Evolutionary conservation across 2,329 filamentous ascomycete species (phyloP), one percentile per base, ranked within the genome.

Genomic region (Aspergillus fijiensis): DNA sequence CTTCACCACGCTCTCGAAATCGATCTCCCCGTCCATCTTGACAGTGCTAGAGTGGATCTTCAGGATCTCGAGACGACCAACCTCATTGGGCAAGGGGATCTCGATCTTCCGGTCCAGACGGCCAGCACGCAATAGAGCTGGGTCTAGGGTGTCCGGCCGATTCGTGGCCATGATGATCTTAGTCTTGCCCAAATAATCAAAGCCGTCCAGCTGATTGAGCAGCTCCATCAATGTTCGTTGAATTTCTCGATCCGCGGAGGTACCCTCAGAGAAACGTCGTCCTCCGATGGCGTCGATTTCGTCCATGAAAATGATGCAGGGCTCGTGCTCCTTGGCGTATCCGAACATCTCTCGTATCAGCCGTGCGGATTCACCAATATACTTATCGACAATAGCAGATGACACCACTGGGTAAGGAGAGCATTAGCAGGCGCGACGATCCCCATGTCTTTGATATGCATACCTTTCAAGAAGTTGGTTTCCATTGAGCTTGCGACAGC

Each of bases 131-230:
- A 99, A 84, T 70, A 99, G 82, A 1, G 94, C 94, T 35, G 94
- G 94, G 74, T 99, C 94, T 52, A 99, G 86, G 0, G 94, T 98
- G 77, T 98, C 94, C 14, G 94, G 95, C 79, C 95, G 85, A 83
- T 99, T 99, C 61, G 95, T 98, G 86, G 71, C 95, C 96, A 99
- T 99, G 81, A 99, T 99, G 76, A 99, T 99, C 84, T 99, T 99
- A 58, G 95, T 99, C 84, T 99, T 97, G 69, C 96, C 95, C 42
- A 99, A 85, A 80, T 99, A 99, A 80, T 99, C 95, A 82, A 99
- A 99, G 68, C 96, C 95, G 76, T 99, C 95, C 57, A 99, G 87
- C 79, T 99, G 95, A 80, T 99, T 99, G 64, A 99, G 89, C 58
- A 99, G 85, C 78, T 99, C 95, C 95, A 99, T 99, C 61, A 99